Evolutionary conservation across 805 yeast genomes (phyloP).

Genomic region (Metschnikowia henanensis): DNA sequence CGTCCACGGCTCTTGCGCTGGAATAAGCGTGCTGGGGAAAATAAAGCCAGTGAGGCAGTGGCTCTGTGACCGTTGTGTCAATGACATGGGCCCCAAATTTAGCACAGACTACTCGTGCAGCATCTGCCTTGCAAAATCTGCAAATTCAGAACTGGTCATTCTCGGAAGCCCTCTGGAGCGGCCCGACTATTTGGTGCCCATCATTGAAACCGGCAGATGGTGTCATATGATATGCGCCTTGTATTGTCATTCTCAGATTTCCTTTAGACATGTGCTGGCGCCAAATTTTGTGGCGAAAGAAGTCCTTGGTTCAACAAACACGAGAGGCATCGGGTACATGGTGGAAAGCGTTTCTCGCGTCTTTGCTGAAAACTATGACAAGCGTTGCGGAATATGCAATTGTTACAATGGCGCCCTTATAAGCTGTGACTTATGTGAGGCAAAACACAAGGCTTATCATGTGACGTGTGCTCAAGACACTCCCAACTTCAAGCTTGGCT

Average conservation of each 20-base stretch:
- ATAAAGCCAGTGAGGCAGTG: conserved; percentile 47
- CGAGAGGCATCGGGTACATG: conserved; percentile 13
- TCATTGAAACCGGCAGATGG: conserved; percentile 65
- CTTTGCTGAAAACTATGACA: conserved; percentile 27
- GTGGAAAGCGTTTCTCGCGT: conserved; percentile 31
- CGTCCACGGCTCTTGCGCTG: conserved; percentile 74
- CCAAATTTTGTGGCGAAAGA: conserved; percentile 14
- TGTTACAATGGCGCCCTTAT: conserved; percentile 50
- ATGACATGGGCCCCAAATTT: conserved; percentile 60
- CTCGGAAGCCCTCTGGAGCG: conserved; percentile 39
- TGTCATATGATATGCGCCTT: conserved; percentile 74
- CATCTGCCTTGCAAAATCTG: conserved; percentile 60
- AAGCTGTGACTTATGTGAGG: conserved; percentile 46
- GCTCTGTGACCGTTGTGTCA: conserved; percentile 81
- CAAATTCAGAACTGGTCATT: conserved; percentile 46
- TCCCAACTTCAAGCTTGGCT: conserved; percentile 51
- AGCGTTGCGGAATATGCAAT: conserved; percentile 47
- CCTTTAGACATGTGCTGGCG: conserved; percentile 14
- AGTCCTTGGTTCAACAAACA: conserved; percentile 3
- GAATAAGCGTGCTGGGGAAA: conserved; percentile 29
- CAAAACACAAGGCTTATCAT: conserved; percentile 35
- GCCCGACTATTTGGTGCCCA: conserved; percentile 72
- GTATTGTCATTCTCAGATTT: conserved; percentile 43
- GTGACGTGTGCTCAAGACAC: conserved; percentile 59
- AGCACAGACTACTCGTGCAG: conserved; percentile 61